Base-by-base conservation (phyloP, 1,139 yeast genomes). In the Taiozyma sp. region DNA sequence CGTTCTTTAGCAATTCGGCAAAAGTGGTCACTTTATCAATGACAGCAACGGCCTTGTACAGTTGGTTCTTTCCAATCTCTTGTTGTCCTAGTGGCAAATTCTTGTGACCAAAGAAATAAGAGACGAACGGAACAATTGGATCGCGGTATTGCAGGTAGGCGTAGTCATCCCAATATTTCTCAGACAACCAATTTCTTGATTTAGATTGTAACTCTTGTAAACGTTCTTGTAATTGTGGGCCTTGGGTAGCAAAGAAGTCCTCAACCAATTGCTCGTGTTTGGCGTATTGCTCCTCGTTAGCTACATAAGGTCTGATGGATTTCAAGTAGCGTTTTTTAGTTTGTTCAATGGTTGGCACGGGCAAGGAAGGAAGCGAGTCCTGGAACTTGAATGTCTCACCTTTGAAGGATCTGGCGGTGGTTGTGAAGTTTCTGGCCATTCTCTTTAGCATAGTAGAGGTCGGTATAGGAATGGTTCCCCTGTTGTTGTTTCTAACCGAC, bases 111-210 rank as follows among this genome's bases (percentile, higher is more conserved):
- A 82, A 91, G 63, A 90, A 93, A 72, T 93, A 93, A 13, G 96
- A 88, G 42, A 89, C 97, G 66, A 83, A 90, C 16, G 98, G 98
- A 34, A 88, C 89, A 26, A 93, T 88, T 0, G 98, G 96, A 68
- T 89, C 98, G 60, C 95, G 80, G 71, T 89, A 90, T 42, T 88
- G 83, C 75, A 93, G 74, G 70, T 93, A 93, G 34, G 97, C 96
- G 61, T 86, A 89, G 63, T 88, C 88, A 68, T 91, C 96, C 99
- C 99, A 93, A 77, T 86, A 89, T 55, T 81, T 86, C 14, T 37
- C 41, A 50, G 88, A 81, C 64, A 93, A 78, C 99, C 99, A 93
- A 69, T 93, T 93, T 66, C 88, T 84, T 49, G 56, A 54, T 21
- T 50, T 51, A 2, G 58, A 34, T 69, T 72, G 51, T 65, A 81